These are phyloP conservation scores for Didymella exigua DNA, from an alignment of 2,329 filamentous ascomycete genomes.

Conservation along the genomic window DNA sequence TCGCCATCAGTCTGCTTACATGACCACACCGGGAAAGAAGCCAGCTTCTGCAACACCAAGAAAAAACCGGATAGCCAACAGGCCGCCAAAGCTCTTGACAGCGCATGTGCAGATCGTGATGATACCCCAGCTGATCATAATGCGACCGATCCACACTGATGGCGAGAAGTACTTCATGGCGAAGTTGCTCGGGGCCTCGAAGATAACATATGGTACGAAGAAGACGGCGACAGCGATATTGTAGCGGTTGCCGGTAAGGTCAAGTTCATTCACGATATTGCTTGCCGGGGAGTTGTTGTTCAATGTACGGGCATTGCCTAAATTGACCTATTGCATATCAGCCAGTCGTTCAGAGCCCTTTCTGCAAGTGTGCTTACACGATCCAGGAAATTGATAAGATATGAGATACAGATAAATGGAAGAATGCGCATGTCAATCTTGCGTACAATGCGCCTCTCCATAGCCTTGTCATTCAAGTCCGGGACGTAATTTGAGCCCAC, in stretches of 20 bases:
- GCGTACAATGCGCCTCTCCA: conserved; percentile 27
- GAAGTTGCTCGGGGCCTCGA: conserved; percentile 65
- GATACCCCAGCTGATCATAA: conserved; percentile 75
- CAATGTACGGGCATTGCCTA: conserved; percentile 29
- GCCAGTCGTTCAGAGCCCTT: background rate
- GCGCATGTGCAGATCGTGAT: conserved; percentile 72
- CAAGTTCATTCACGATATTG: conserved; percentile 26
- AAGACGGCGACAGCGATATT: conserved; percentile 28
- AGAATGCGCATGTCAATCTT: conserved; percentile 29
- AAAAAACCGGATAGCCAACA: conserved; percentile 58
- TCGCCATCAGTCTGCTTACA: too few species aligned
- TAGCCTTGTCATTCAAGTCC: conserved; percentile 28
- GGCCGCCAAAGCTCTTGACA: conserved; percentile 63
- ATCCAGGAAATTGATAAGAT: conserved; percentile 29
- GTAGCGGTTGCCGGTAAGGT: conserved; percentile 23
- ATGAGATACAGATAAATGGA: conserved; percentile 29
- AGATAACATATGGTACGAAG: conserved; percentile 62
- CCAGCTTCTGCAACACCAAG: conserved; percentile 74
- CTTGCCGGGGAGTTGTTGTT: conserved; percentile 25
- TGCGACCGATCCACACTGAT: conserved; percentile 49
- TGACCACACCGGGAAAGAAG: conserved; percentile 67
- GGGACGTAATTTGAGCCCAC: conserved; percentile 19
- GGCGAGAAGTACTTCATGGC: conserved; percentile 48
- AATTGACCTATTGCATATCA: conserved; percentile 19
- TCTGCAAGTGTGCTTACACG: conserved; percentile 12